Evolutionary conservation across 257 asterid genomes (phyloP).

Genomic region (Linderniella brevidens): DNA sequence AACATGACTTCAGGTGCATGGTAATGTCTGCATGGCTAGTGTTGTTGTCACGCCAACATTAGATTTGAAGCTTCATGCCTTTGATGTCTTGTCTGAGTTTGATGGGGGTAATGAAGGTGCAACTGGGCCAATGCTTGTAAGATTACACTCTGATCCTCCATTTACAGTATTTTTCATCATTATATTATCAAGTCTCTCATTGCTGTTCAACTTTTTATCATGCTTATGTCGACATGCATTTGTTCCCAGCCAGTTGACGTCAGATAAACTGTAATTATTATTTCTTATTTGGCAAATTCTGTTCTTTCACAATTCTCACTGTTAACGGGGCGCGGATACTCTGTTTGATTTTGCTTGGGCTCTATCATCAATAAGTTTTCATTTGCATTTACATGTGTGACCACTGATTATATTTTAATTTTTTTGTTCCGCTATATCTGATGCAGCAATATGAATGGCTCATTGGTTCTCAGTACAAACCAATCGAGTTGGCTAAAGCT

Average conservation of each 20-base stretch:
- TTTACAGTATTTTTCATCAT: slow-evolving; percentile 8
- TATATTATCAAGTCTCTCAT: not conserved
- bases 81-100: slow-evolving; percentile 92
- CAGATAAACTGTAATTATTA: too few relatives aligned
- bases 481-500: slow-evolving; percentile 77
- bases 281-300: too few relatives aligned
- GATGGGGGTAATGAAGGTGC: slow-evolving; percentile 82
- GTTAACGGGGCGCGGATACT: too few relatives aligned
- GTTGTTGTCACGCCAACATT: slow-evolving; percentile 93
- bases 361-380: too few relatives aligned
- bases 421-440: slow-evolving; percentile 12
- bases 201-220: not conserved
- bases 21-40: slow-evolving; percentile 93
- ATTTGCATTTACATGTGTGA: too few relatives aligned
- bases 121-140: slow-evolving; percentile 86
- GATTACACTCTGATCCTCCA: slow-evolving; percentile 12
- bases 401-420: not conserved
- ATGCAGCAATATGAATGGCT: slow-evolving; percentile 96
- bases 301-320: too few relatives aligned
- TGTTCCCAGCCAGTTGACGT: too few relatives aligned
- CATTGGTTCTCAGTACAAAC: slow-evolving; percentile 85
- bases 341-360: too few relatives aligned
- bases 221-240: not conserved
- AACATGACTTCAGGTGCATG: slow-evolving; percentile 72
- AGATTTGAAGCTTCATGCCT: slow-evolving; percentile 98